Conservation (phyloP, 169 alveolate genomes). For the Babesia bovis region DNA sequence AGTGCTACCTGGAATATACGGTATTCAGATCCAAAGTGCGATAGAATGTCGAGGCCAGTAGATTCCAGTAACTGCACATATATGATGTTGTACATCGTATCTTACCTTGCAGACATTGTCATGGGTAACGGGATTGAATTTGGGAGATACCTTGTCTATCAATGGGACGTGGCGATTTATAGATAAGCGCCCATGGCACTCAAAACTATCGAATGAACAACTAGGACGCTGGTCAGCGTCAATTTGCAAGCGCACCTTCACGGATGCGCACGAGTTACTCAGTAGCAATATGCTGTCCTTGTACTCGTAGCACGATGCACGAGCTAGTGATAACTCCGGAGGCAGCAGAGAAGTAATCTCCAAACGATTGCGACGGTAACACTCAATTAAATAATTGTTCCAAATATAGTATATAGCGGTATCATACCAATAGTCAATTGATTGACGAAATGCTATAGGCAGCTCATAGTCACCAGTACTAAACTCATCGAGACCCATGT, state of each 20-base stretch:
- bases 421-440: constrained; percentile 17
- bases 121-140: background rate
- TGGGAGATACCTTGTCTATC: background rate
- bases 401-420: constrained; percentile 5
- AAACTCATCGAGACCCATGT: constrained; percentile 14
- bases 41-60: background rate
- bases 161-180: background rate
- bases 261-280: background rate
- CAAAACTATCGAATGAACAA: constrained; percentile 16
- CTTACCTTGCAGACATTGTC: constrained; percentile 13
- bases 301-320: background rate
- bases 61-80: background rate
- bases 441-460: constrained; percentile 4
- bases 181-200: background rate
- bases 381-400: constrained; percentile 4
- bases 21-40: constrained; percentile 5
- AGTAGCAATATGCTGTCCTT: background rate
- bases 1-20: constrained; percentile 3
- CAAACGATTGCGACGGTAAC: constrained; percentile 3
- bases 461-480: background rate
- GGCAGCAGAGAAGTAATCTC: background rate
- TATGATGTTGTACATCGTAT: constrained; percentile 9
- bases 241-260: constrained; percentile 3
- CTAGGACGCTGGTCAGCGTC: constrained; percentile 12
- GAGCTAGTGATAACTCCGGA: background rate